Evolutionary conservation across 2,329 filamentous ascomycete species (phyloP), one percentile per base, ranked within the genome.

Genomic region (Cladosporium sp.): DNA sequence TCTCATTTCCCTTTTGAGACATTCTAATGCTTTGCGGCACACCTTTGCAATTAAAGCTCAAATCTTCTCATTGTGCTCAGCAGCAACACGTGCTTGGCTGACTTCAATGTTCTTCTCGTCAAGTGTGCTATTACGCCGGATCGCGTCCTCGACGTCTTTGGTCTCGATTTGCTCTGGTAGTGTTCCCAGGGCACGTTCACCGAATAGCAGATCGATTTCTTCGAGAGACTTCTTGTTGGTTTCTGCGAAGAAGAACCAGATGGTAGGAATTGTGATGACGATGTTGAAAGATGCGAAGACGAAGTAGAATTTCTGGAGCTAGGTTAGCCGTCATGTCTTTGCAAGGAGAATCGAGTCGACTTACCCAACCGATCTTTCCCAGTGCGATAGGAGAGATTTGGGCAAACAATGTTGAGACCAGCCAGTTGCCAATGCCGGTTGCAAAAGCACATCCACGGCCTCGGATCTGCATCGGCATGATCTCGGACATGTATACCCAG

Each of bases 401-500:
- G 7, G 78, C 79, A 75, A 82, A 86, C 28, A 86, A 74, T 0
- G 83, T 84, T 30, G 80, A 79, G 15, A 85, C 80, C 3, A 83
- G 73, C 82, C 82, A 85, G 64, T 84, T 85, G 1, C 82, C 82
- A 45, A 85, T 75, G 50, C 77, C 81, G 0, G 82, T 84, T 0
- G 82, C 81, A 61, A 85, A 84, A 4, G 82, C 82, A 49, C 79
- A 82, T 2, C 83, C 83, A 20, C 79, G 76, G 5, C 81, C 81
- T 34, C 86, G 83, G 57, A 87, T 88, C 62, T 84, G 83, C 72
- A 88, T 81, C 9, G 86, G 85, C 71, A 85, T 84, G 60, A 88
- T 83, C 69, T 88, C 86, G 15, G 81, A 80, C 69, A 85, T 84
- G 69, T 88, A 88, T 1, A 88, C 77, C 84, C 85, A 88, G 0